Evolutionary conservation across 352 stramenopile genomes (phyloP).

Genomic region (Phytopythium helicoides): DNA sequence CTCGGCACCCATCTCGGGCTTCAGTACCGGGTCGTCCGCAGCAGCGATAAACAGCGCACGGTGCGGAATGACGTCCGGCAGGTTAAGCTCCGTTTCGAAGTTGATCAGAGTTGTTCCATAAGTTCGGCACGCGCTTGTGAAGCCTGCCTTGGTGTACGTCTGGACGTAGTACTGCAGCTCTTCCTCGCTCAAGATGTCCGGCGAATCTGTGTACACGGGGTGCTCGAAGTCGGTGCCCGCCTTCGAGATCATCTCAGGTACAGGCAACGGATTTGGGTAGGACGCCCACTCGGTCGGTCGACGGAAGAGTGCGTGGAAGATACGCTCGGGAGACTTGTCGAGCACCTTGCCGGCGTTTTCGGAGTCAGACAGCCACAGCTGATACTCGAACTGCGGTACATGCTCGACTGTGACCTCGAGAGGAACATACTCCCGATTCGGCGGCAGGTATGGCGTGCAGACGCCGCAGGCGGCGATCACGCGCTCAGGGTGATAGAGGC

Average conservation of each 20-base stretch:
- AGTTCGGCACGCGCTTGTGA: slow-evolving; percentile 30
- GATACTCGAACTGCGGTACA: slow-evolving; percentile 38
- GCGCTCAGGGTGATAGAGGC: slow-evolving; percentile 51
- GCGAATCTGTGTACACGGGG: slow-evolving; percentile 32
- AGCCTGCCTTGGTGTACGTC: slow-evolving; percentile 34
- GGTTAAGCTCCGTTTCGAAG: slow-evolving; percentile 35
- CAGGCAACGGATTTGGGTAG: slow-evolving; percentile 13
- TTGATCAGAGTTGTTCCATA: slow-evolving; percentile 41
- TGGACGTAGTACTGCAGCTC: slow-evolving; percentile 53
- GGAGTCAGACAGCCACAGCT: slow-evolving; percentile 32
- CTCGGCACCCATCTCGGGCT: slow-evolving; percentile 31
- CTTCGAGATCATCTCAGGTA: slow-evolving; percentile 24
- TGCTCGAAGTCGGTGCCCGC: slow-evolving; percentile 24
- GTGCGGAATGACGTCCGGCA: slow-evolving; percentile 32
- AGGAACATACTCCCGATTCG: slow-evolving; percentile 27
- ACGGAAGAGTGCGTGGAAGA: slow-evolving; percentile 40
- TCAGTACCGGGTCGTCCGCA: slow-evolving; percentile 34
- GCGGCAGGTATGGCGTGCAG: slow-evolving; percentile 53
- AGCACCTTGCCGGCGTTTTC: slow-evolving; percentile 28
- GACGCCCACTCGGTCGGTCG: slow-evolving; percentile 17
- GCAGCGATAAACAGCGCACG: slow-evolving; percentile 43
- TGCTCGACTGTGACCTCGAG: slow-evolving; percentile 25
- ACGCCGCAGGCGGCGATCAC: slow-evolving; percentile 51
- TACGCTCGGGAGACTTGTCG: slow-evolving; percentile 23
- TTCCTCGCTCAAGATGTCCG: slow-evolving; percentile 31